Base-by-base conservation (phyloP, 139 green algal genomes). In the Auxenochlorella pyrenoidosa region DNA sequence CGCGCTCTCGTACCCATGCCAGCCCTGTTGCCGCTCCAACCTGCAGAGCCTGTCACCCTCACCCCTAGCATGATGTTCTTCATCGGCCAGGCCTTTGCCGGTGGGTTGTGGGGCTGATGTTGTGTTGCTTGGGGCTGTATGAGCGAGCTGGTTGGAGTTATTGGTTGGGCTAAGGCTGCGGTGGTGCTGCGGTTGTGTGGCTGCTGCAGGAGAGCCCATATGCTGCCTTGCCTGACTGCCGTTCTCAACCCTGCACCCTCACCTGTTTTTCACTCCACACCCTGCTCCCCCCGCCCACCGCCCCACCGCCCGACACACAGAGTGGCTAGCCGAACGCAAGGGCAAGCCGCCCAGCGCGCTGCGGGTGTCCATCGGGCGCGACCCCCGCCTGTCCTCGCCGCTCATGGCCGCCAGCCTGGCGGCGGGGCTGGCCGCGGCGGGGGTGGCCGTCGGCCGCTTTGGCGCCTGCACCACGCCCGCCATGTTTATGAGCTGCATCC, bases 401-500 rank as follows among this genome's bases (percentile, higher is more conserved):
- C 28, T 89, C 72, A 77, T 96, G 78, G 72, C 87, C 71, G 89
- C 92, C 26, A 87, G 94, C 36, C 75, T 97, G 32, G 89, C 90
- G 21, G 90, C 95, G 16, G 96, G 96, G 0, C 77, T 97, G 72
- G 83, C 90, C 2, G 87, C 90, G 63, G 85, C 88, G 72, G 96
- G 96, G 30, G 94, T 91, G 2, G 51, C 28, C 1, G 95, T 95
- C 38, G 83, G 90, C 30, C 90, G 93, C 73, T 94, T 97, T 81
- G 96, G 96, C 40, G 89, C 98, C 24, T 93, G 96, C 60, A 98
- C 97, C 76, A 99, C 97, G 32, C 97, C 97, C 28, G 97, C 96
- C 77, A 98, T 98, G 95, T 99, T 98, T 93, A 98, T 98, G 90
- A 94, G 90, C 88, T 98, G 95, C 72, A 92, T 98, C 41, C 88